A percentile compares a stretch with the other conserved stretches of the same genome.
phyloP scores from a whole-genome alignment of 441 rosid genomes.

The Erodium texanum region DNA sequence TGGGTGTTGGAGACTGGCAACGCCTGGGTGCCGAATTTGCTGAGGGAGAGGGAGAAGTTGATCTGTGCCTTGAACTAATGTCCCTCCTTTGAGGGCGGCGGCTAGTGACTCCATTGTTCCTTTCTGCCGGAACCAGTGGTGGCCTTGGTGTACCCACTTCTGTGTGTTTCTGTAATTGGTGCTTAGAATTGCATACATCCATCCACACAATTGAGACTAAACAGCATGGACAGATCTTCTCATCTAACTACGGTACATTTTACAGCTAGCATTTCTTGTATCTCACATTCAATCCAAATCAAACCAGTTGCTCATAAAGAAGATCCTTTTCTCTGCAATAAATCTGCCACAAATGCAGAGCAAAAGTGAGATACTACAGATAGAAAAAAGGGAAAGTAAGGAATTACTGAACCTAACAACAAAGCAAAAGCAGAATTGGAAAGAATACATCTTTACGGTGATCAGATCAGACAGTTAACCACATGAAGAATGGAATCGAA shows the following conservation, averaged over 20 bases:
- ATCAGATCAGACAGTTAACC: conserved; percentile 34
- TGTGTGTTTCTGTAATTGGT: conserved; percentile 34
- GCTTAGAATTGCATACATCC: conserved; percentile 60
- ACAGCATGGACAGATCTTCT: conserved; percentile 43
- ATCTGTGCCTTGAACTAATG: conserved; percentile 74
- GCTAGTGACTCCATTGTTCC: conserved; percentile 44
- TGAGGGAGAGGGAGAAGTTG: conserved; percentile 50
- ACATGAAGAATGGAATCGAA: conserved; percentile 24
- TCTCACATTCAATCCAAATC: conserved; percentile 28
- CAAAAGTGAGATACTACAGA: conserved; percentile 48
- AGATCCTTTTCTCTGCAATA: conserved; percentile 48
- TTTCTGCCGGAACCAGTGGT: conserved; percentile 57
- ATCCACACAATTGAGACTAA: conserved; percentile 49
- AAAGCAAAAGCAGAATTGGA: conserved; percentile 20
- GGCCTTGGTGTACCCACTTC: conserved; percentile 44
- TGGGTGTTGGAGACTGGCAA: conserved; percentile 59
- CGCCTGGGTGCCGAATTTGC: conserved; percentile 39
- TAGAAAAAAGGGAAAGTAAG: conserved; percentile 29
- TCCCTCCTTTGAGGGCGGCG: conserved; percentile 59
- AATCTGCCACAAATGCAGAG: conserved; percentile 41
- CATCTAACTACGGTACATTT: conserved; percentile 24
- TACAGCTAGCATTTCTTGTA: conserved; percentile 26
- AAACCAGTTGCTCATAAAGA: conserved; percentile 28
- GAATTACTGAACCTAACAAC: conserved; percentile 20
- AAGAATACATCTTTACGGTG: too few relatives aligned